A percentile compares a stretch with the other conserved stretches of the same genome.
Evolutionary conservation across 2,329 filamentous ascomycete genomes (phyloP).

Genomic region (Epichloe scottii): DNA sequence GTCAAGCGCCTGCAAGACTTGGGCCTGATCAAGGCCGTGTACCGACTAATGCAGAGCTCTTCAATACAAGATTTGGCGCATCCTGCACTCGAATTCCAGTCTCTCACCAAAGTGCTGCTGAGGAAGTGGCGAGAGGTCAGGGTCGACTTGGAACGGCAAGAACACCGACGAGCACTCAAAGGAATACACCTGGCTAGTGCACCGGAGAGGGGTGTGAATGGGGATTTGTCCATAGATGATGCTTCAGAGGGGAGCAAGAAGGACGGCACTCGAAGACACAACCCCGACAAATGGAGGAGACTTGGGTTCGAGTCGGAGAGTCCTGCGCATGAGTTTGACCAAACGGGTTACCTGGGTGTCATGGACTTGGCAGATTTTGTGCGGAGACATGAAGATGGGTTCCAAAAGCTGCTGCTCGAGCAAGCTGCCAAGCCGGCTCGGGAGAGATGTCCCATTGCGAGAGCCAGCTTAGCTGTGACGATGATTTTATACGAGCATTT

Average conservation of each 20-base stretch:
- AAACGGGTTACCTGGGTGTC: conserved; percentile 81
- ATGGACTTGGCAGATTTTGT: conserved; percentile 97
- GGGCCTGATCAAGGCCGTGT: conserved; percentile 84
- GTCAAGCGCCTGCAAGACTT: conserved; percentile 89
- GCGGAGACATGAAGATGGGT: conserved; percentile 79
- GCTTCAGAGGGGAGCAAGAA: conserved; percentile 31
- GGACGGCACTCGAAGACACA: conserved; percentile 54
- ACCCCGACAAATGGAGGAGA: conserved; percentile 84
- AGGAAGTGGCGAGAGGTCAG: conserved; percentile 77
- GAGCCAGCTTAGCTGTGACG: conserved; percentile 77
- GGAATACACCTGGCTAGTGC: conserved; percentile 74
- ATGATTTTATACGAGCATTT: conserved; percentile 90
- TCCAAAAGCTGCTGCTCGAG: conserved; percentile 84
- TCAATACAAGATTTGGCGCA: conserved; percentile 82
- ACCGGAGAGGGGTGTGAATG: conserved; percentile 39
- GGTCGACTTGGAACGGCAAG: conserved; percentile 74
- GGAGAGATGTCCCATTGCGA: conserved; percentile 75
- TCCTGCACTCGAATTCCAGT: conserved; percentile 86
- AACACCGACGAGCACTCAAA: conserved; percentile 79
- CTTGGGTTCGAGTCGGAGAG: conserved; percentile 86
- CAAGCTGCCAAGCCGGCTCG: conserved; percentile 61
- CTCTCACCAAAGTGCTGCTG: conserved; percentile 74
- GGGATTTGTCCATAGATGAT: conserved; percentile 25
- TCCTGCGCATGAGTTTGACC: conserved; percentile 73
- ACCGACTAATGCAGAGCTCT: conserved; percentile 86